Evolutionary conservation across 2,329 filamentous ascomycete genomes (phyloP).

Genomic region (Penicillium capsulatum): DNA sequence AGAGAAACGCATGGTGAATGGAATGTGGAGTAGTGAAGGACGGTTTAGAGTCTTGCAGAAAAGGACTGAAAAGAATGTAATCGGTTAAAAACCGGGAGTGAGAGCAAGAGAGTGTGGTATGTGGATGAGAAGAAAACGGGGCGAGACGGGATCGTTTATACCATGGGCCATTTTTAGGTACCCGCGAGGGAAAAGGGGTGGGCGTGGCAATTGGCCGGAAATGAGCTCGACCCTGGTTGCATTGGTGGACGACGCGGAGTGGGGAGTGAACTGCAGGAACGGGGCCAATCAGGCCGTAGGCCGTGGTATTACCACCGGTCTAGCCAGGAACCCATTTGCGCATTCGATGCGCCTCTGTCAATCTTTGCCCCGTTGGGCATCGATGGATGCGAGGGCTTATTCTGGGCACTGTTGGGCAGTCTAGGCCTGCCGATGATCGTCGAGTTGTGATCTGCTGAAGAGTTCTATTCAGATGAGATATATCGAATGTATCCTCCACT

Average conservation of each 20-base stretch:
- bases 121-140: conserved; percentile 10
- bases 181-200: conserved; percentile 11
- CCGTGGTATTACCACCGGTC: neutral
- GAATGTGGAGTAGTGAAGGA: conserved; percentile 9
- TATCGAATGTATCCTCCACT: neutral
- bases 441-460: neutral
- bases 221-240: neutral
- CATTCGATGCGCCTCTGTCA: neutral
- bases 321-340: conserved; percentile 1
- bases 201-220: conserved; percentile 6
- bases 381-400: neutral
- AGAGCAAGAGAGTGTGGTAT: conserved; percentile 18
- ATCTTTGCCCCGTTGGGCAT: neutral
- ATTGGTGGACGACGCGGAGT: no score
- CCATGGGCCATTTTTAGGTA: conserved; percentile 19
- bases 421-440: neutral
- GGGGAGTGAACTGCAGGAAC: neutral
- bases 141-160: conserved; percentile 11
- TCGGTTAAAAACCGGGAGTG: conserved; percentile 18
- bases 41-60: conserved; percentile 8
- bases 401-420: neutral
- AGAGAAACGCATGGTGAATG: conserved; percentile 51
- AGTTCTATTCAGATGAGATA: neutral
- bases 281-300: neutral
- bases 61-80: conserved; percentile 20